A percentile compares a stretch with the other conserved stretches of the same genome.
Evolutionary conservation across 1,284 basidiomycete species (phyloP).

Genomic region (Sphaerobolus stellatus): DNA sequence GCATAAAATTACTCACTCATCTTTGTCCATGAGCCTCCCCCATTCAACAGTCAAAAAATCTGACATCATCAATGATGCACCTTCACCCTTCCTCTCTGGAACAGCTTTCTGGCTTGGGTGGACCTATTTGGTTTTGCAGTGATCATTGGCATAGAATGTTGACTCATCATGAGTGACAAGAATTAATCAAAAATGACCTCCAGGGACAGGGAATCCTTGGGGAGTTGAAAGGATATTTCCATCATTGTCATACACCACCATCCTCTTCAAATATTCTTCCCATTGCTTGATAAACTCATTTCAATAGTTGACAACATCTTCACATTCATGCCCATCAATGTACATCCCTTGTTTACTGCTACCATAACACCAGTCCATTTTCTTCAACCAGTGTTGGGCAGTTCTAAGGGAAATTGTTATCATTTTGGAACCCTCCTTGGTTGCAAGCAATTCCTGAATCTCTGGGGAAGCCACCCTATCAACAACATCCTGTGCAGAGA

Average conservation of each 20-base stretch:
- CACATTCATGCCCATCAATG: neutral
- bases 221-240: neutral
- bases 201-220: neutral
- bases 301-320: neutral
- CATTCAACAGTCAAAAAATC: conserved; percentile 46
- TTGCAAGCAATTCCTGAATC: neutral
- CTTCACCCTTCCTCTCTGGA: conserved; percentile 31
- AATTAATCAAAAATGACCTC: neutral
- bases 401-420: neutral
- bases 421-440: too few relatives aligned
- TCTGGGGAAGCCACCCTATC: neutral
- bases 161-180: conserved; percentile 29
- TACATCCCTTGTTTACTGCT: neutral
- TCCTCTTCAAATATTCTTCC: neutral
- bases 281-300: neutral
- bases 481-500: neutral
- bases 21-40: too few relatives aligned
- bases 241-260: too few relatives aligned
- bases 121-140: conserved; percentile 24
- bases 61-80: conserved; percentile 39
- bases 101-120: conserved; percentile 16
- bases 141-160: conserved; percentile 35
- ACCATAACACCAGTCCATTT: neutral
- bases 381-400: neutral
- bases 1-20: conserved; percentile 19